Evolutionary conservation across 176 grass and related monocot genomes (phyloP).

Genomic region (Saccharum spontaneum): DNA sequence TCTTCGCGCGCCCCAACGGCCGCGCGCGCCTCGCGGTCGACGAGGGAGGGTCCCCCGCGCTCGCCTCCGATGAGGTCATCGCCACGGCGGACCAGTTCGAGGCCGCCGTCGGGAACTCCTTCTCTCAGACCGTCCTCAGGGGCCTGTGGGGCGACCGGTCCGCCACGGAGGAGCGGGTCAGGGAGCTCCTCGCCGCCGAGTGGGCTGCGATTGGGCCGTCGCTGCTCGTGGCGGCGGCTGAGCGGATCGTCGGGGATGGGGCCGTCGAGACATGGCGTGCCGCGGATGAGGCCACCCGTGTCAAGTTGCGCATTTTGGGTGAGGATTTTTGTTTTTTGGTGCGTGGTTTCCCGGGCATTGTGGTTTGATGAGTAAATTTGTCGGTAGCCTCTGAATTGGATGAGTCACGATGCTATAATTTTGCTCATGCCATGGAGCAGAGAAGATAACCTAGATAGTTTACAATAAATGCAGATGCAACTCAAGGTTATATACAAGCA

Average conservation of each 20-base stretch:
- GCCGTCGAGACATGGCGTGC: slow-evolving; percentile 30
- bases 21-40: slow-evolving; percentile 21
- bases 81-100: slow-evolving; percentile 31
- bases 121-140: slow-evolving; percentile 24
- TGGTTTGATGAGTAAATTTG: background rate
- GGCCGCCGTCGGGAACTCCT: slow-evolving; percentile 37
- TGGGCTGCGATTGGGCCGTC: slow-evolving; percentile 43
- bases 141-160: slow-evolving; percentile 16
- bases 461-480: background rate
- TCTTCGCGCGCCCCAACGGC: slow-evolving; percentile 40
- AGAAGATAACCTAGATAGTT: background rate
- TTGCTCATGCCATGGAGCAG: background rate
- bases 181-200: slow-evolving; percentile 35
- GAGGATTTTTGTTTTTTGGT: slow-evolving; percentile 5
- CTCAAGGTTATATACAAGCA: background rate
- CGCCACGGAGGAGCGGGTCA: slow-evolving; percentile 31
- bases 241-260: slow-evolving; percentile 36
- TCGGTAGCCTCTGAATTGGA: background rate
- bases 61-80: slow-evolving; percentile 23
- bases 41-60: background rate
- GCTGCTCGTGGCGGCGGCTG: slow-evolving; percentile 29
- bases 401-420: background rate
- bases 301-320: slow-evolving; percentile 33
- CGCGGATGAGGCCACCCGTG: background rate
- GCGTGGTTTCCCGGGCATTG: background rate